A percentile compares a stretch with the other conserved stretches of the same genome.
Evolutionary conservation across 768 basidiomycete species (phyloP).

Genomic region (Pisolithus orientalis): DNA sequence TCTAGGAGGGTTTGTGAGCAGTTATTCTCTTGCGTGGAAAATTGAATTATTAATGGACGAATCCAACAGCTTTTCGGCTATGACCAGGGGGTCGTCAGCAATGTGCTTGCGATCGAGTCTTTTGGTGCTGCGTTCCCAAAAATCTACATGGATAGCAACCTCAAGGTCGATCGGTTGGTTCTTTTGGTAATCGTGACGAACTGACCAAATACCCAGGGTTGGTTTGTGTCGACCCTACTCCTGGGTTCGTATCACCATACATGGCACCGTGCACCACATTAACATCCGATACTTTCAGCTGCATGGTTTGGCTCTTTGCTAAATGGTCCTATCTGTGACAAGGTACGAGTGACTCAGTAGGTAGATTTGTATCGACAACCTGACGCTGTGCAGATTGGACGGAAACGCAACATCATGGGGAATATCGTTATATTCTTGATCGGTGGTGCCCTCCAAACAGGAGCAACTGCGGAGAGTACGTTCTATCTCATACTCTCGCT

Average conservation of each 20-base stretch:
- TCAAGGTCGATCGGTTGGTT: constrained; percentile 21
- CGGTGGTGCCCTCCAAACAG: constrained; percentile 25
- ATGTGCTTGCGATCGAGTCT: constrained; percentile 28
- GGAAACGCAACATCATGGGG: constrained; percentile 22
- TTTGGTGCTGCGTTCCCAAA: constrained; percentile 28
- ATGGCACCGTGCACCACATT: neutral
- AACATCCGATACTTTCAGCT: constrained; percentile 13
- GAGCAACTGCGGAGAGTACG: constrained; percentile 21
- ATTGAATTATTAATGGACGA: neutral
- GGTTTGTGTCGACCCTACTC: constrained; percentile 25
- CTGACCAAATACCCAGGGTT: constrained; percentile 18
- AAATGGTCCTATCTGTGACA: constrained; percentile 29
- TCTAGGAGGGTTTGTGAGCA: constrained; percentile 26
- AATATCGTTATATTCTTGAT: constrained; percentile 24
- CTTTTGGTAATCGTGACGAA: neutral
- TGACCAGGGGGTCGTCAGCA: constrained; percentile 28
- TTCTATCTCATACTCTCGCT: neutral
- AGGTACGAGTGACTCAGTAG: constrained; percentile 6
- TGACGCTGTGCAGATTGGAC: constrained; percentile 16
- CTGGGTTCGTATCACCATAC: constrained; percentile 14
- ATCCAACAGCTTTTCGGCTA: constrained; percentile 25
- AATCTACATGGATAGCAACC: constrained; percentile 21
- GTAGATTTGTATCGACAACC: neutral
- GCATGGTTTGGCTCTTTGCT: constrained; percentile 25
- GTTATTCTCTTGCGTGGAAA: neutral